Evolutionary conservation across 805 yeast species (phyloP), one percentile per base, ranked within the genome.

Genomic region (Pichia heedii): DNA sequence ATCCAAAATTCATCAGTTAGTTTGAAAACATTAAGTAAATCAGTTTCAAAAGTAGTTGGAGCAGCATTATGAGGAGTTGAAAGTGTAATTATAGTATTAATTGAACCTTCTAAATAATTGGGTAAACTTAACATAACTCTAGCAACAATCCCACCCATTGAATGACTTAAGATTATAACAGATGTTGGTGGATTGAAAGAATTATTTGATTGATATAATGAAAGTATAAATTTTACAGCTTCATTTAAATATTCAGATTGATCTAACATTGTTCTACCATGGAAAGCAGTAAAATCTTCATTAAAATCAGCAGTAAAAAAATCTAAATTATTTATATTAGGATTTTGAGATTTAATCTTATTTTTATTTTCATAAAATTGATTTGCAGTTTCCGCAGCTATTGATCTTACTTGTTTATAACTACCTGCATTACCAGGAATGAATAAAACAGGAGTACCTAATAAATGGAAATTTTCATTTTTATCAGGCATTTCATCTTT

Each of bases 361-460:
- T 49, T 50, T 15, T 57, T 36, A 41, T 56, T 60, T 3, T 72
- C 71, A 50, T 66, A 71, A 51, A 67, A 81, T 4, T 74, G 52
- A 35, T 71, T 69, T 1, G 96, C 73, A 21, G 84, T 68, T 50
- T 82, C 83, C 1, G 97, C 79, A 0, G 97, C 97, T n/a, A 90
- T 74, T 1, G 96, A 85, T 41, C 98, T 69, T 10, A 77, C 95
- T 61, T 93, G 99, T 50, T 78, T 76, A 60, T 77, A 88, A 44
- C 94, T 81, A 1, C 99, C 99, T 0, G 98, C 98, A 58, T 94
- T 93, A 0, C 99, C 99, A 1, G 98, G 98, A 34, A 94, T 83
- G 61, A 93, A 93, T 15, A 93, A 65, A 1, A 87, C 88, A 0
- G 99, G 99, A 1, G 84, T 73, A 0, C 97, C 97, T 43, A 68